A percentile compares a stretch with the other conserved stretches of the same genome.
Evolutionary conservation across 2,329 filamentous ascomycete genomes (phyloP).

Genomic region (Scytalidium lignicola): DNA sequence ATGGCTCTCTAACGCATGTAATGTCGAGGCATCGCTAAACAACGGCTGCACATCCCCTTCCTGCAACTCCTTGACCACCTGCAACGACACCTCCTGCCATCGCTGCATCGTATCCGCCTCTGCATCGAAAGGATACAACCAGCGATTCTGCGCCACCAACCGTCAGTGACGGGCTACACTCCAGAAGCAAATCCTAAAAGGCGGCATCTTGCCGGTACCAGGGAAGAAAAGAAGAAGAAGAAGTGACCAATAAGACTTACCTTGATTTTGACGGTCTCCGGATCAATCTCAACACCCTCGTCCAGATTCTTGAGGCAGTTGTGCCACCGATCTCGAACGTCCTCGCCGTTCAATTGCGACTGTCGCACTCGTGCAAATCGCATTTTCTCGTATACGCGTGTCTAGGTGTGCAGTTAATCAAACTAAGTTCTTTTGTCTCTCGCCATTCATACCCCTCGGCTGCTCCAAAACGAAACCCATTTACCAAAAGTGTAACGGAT

Average conservation of each 20-base stretch:
- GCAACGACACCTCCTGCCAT: slow-evolving; percentile 36
- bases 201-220: neutral
- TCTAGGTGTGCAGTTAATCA: too few species aligned
- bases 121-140: slow-evolving; percentile 42
- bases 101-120: slow-evolving; percentile 36
- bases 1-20: neutral
- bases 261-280: slow-evolving; percentile 38
- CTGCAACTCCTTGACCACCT: slow-evolving; percentile 31
- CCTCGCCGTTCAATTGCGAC: slow-evolving; percentile 39
- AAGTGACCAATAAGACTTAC: slow-evolving; percentile 7
- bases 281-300: slow-evolving; percentile 28
- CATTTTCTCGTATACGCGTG: slow-evolving; percentile 38
- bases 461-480: neutral
- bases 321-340: slow-evolving; percentile 39
- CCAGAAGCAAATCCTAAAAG: neutral
- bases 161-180: neutral
- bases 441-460: too few species aligned
- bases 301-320: slow-evolving; percentile 19
- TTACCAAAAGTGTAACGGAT: neutral
- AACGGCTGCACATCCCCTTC: slow-evolving; percentile 34
- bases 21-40: slow-evolving; percentile 12
- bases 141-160: too few species aligned
- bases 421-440: too few species aligned
- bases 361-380: slow-evolving; percentile 34
- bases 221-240: neutral